Evolutionary conservation across 2,329 filamentous ascomycete genomes (phyloP).

Genomic region (Venturia effusa): DNA sequence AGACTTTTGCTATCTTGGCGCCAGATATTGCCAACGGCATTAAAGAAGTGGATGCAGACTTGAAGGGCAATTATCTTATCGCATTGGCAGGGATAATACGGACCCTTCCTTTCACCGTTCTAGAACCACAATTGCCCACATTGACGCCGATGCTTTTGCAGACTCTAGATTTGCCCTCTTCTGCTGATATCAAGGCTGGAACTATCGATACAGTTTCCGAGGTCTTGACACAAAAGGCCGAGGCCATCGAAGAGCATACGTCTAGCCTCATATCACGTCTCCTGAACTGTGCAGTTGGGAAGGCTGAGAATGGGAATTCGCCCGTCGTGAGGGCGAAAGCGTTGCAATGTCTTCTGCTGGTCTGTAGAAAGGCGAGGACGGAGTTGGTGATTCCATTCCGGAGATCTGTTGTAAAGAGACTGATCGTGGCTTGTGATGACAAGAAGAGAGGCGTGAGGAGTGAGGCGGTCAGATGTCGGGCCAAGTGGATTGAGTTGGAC

Average conservation of each 20-base stretch:
- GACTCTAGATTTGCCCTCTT: conserved; percentile 41
- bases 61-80: conserved; percentile 52
- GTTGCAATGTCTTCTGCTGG: conserved; percentile 36
- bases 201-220: conserved; percentile 49
- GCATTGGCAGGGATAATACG: conserved; percentile 51
- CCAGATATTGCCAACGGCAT: conserved; percentile 46
- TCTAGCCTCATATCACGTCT: conserved; percentile 46
- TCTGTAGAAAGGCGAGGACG: conserved; percentile 36
- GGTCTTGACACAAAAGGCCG: conserved; percentile 47
- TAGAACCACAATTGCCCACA: conserved; percentile 46
- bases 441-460: conserved; percentile 50
- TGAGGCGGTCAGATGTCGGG: conserved; percentile 50
- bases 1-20: conserved; percentile 48
- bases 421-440: conserved; percentile 49
- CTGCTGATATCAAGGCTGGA: conserved; percentile 44
- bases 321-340: conserved; percentile 36
- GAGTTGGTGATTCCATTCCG: conserved; percentile 47
- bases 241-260: conserved; percentile 43
- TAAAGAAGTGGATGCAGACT: conserved; percentile 29
- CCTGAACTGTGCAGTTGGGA: conserved; percentile 33
- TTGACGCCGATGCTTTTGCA: conserved; percentile 52
- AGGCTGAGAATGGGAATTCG: conserved; percentile 17
- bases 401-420: conserved; percentile 43
- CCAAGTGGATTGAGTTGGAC: conserved; percentile 49
- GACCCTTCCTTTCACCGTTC: conserved; percentile 47